These are phyloP conservation scores for Pleomassaria siparia DNA, from an alignment of 2,329 filamentous ascomycete species.

Conservation along the genomic window DNA sequence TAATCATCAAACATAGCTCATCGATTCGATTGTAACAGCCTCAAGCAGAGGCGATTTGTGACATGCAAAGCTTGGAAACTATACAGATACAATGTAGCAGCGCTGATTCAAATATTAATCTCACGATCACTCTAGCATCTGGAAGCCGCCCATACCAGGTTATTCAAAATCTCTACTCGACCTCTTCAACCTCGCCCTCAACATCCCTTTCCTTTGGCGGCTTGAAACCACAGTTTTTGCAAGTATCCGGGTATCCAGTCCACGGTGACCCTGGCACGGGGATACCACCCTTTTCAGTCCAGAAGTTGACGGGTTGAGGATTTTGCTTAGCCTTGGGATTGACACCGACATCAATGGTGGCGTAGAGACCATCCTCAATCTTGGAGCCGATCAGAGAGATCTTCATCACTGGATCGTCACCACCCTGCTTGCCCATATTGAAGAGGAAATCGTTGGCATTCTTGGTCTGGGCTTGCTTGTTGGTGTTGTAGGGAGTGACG, in stretches of 20 bases:
- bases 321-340: slow-evolving; percentile 30
- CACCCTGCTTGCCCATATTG: slow-evolving; percentile 49
- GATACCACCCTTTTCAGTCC: slow-evolving; percentile 30
- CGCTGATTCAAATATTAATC: too few relatives aligned
- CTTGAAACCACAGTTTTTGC: slow-evolving; percentile 12
- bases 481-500: slow-evolving; percentile 48
- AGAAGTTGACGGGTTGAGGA: slow-evolving; percentile 31
- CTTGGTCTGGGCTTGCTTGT: slow-evolving; percentile 47
- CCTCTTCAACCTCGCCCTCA: neutral
- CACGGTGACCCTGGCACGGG: slow-evolving; percentile 26
- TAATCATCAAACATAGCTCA: too few relatives aligned
- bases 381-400: slow-evolving; percentile 57
- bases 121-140: too few relatives aligned
- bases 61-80: too few relatives aligned
- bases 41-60: too few relatives aligned
- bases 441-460: slow-evolving; percentile 57
- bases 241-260: slow-evolving; percentile 31
- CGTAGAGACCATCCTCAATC: slow-evolving; percentile 34
- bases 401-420: slow-evolving; percentile 59
- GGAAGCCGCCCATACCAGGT: too few relatives aligned
- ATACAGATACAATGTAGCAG: too few relatives aligned
- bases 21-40: too few relatives aligned
- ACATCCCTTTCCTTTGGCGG: slow-evolving; percentile 4
- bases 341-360: slow-evolving; percentile 35
- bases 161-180: neutral